Evolutionary conservation across 116 monocot species (phyloP).

Genomic region (Cymodocea nodosa): DNA sequence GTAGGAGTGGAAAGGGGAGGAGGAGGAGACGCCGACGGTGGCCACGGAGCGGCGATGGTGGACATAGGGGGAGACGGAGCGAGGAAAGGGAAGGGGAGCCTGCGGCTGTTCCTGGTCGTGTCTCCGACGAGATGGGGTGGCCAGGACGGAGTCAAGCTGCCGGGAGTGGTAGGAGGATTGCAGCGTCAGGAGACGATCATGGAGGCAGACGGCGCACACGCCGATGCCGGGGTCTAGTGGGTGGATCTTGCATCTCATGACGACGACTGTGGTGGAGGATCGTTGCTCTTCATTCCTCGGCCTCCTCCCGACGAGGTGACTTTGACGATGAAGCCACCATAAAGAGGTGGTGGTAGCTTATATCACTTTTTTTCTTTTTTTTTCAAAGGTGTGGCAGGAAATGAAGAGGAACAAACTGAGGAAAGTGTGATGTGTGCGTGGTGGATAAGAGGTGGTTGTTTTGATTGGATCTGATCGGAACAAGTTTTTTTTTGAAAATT

Average conservation of each 20-base stretch:
- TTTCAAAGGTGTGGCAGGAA: no score
- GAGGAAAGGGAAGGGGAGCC: background rate
- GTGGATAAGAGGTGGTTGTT: no score
- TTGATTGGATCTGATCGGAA: no score
- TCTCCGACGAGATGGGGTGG: background rate
- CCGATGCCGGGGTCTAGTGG: constrained; percentile 28
- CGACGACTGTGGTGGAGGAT: background rate
- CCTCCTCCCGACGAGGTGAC: no score
- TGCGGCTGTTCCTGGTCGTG: background rate
- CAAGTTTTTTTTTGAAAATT: no score
- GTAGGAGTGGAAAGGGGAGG: background rate
- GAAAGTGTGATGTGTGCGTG: no score
- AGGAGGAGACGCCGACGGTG: background rate
- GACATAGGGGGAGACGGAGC: constrained; percentile 17
- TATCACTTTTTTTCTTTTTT: no score
- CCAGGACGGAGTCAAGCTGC: background rate
- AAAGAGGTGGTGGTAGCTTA: no score
- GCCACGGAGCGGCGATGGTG: constrained; percentile 20
- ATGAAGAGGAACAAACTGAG: no score
- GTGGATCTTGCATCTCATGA: constrained; percentile 48
- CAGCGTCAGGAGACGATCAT: constrained; percentile 35
- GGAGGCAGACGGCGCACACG: constrained; percentile 69
- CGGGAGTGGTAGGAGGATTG: constrained; percentile 13
- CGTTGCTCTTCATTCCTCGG: no score
- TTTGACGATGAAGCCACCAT: no score